Conservation (phyloP, 169 alveolate genomes). For the Plasmodium vivax region DNA sequence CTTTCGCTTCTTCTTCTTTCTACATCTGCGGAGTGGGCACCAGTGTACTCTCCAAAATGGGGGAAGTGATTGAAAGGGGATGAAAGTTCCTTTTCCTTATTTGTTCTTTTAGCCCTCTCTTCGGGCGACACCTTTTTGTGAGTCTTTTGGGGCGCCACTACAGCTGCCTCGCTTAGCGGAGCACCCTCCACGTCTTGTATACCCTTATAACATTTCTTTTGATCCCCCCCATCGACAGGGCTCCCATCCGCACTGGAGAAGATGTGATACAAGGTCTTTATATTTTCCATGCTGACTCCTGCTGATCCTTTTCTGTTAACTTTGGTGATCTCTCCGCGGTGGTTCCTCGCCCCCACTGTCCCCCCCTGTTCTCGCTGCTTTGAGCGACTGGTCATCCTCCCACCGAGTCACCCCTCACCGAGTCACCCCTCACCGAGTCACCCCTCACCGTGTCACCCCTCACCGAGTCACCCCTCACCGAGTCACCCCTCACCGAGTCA, state of each 20-base stretch:
- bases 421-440: no score
- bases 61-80: not conserved
- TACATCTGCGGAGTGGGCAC: not conserved
- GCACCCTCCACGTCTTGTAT: not conserved
- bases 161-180: not conserved
- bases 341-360: not conserved
- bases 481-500: no score
- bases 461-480: no score
- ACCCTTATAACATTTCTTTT: not conserved
- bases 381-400: not conserved
- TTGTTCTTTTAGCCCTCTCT: not conserved
- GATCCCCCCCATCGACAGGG: not conserved
- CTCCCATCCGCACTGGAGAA: constrained; percentile 5
- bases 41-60: not conserved
- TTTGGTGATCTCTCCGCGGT: not conserved
- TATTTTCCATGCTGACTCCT: constrained; percentile 32
- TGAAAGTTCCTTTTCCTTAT: not conserved
- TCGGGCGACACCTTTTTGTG: not conserved
- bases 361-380: not conserved
- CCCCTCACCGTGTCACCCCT: no score
- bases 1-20: not conserved
- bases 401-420: not conserved
- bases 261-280: constrained; percentile 51
- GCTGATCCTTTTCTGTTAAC: not conserved
- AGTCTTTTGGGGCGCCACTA: not conserved